Evolutionary conservation across 129 eudicot genomes (phyloP).

Genomic region (Helichrysum umbraculigerum): DNA sequence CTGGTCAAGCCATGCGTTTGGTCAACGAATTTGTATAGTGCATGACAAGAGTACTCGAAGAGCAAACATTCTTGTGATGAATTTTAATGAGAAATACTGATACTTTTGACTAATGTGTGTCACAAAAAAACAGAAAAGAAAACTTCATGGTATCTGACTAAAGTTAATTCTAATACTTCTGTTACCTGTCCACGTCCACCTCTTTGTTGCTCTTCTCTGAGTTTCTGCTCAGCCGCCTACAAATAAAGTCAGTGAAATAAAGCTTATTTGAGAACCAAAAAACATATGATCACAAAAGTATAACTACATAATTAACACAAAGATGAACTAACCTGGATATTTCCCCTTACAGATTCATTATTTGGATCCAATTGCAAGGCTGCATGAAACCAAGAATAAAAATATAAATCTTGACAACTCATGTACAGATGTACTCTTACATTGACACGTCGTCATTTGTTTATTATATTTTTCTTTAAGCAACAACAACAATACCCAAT

Average conservation of each 20-base stretch:
- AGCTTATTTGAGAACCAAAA: slow-evolving; percentile 3
- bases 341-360: slow-evolving; percentile 68
- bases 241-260: slow-evolving; percentile 11
- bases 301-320: slow-evolving; percentile 3
- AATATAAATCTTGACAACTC: not conserved
- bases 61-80: not conserved
- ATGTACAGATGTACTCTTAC: too few relatives aligned
- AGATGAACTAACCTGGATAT: slow-evolving; percentile 66
- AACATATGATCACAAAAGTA: not conserved
- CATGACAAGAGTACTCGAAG: not conserved
- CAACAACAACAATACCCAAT: too few relatives aligned
- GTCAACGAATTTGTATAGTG: not conserved
- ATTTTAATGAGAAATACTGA: slow-evolving; percentile 1
- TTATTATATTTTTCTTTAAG: not conserved
- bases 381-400: slow-evolving; percentile 35
- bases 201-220: slow-evolving; percentile 55
- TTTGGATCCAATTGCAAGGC: slow-evolving; percentile 91
- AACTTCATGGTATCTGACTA: not conserved
- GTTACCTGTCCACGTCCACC: slow-evolving; percentile 52
- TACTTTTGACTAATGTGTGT: not conserved
- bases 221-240: slow-evolving; percentile 85
- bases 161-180: not conserved
- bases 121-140: slow-evolving; percentile 6
- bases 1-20: not conserved
- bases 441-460: too few relatives aligned